These are phyloP conservation scores for Gossypium rotundifolium DNA, from an alignment of 345 rosid species.

Conservation along the genomic window DNA sequence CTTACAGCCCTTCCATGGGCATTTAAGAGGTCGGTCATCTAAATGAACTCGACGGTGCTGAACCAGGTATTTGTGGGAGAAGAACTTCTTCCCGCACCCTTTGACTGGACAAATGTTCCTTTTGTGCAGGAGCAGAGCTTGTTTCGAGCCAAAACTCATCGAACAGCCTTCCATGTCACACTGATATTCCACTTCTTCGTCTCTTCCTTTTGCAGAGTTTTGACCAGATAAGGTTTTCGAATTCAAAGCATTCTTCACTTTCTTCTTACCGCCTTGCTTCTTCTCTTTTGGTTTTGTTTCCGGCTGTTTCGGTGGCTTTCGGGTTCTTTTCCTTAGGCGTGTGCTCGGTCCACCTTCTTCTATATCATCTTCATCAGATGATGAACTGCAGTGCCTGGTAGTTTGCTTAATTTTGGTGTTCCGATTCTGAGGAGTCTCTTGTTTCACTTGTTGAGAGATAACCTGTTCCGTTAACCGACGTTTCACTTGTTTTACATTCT, in stretches of 20 bases:
- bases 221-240: conserved; percentile 22
- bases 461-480: background rate
- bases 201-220: conserved; percentile 33
- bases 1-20: conserved; percentile 99
- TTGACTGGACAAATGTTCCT: conserved; percentile 82
- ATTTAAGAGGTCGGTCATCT: conserved; percentile 94
- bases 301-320: conserved; percentile 21
- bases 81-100: conserved; percentile 89
- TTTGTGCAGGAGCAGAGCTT: conserved; percentile 65
- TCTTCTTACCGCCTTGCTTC: conserved; percentile 39
- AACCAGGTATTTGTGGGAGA: conserved; percentile 93
- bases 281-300: background rate
- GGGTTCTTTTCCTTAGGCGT: conserved; percentile 47
- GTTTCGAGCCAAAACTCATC: conserved; percentile 71
- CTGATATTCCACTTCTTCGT: conserved; percentile 52
- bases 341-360: conserved; percentile 4
- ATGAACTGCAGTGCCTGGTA: background rate
- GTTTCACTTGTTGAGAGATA: conserved; percentile 24
- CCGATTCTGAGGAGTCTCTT: conserved; percentile 26
- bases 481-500: conserved; percentile 19
- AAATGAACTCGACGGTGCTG: conserved; percentile 85
- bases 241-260: conserved; percentile 28
- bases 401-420: conserved; percentile 22
- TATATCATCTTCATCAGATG: conserved; percentile 26
- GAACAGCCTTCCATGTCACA: conserved; percentile 92